Evolutionary conservation across 2,329 filamentous ascomycete genomes (phyloP).

Genomic region (Phialophora expanda): DNA sequence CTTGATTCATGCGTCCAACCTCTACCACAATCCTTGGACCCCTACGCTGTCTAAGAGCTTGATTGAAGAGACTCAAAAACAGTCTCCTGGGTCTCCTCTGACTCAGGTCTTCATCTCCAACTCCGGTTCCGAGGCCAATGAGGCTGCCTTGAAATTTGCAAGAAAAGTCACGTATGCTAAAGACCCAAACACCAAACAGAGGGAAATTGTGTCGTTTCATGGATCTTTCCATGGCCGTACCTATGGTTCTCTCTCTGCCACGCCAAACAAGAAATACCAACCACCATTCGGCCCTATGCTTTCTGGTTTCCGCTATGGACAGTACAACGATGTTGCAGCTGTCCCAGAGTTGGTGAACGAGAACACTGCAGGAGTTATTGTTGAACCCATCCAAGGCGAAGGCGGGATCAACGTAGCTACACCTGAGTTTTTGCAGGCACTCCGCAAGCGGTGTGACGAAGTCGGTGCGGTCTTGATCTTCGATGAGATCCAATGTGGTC

Average conservation of each 20-base stretch:
- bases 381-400: slow-evolving; percentile 97
- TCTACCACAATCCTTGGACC: slow-evolving; percentile 97
- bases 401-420: slow-evolving; percentile 86
- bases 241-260: slow-evolving; percentile 93
- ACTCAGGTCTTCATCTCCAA: slow-evolving; percentile 90
- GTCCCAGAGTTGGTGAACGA: slow-evolving; percentile 78
- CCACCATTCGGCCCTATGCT: slow-evolving; percentile 94
- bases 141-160: slow-evolving; percentile 96
- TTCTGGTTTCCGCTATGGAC: slow-evolving; percentile 86
- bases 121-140: slow-evolving; percentile 95
- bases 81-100: slow-evolving; percentile 55
- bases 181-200: slow-evolving; percentile 73
- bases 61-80: slow-evolving; percentile 76
- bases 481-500: slow-evolving; percentile 96
- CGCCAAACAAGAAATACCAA: slow-evolving; percentile 97
- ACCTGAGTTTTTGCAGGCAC: slow-evolving; percentile 79
- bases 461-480: slow-evolving; percentile 90
- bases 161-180: slow-evolving; percentile 83
- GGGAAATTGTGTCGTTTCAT: slow-evolving; percentile 87
- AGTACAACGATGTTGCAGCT: slow-evolving; percentile 77
- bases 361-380: slow-evolving; percentile 88
- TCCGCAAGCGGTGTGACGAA: slow-evolving; percentile 82
- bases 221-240: slow-evolving; percentile 95
- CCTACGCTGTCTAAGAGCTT: slow-evolving; percentile 85
- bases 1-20: slow-evolving; percentile 89